Evolutionary conservation across 805 yeast species (phyloP), one percentile per base, ranked within the genome.

Genomic region (Kazachstania viticola): DNA sequence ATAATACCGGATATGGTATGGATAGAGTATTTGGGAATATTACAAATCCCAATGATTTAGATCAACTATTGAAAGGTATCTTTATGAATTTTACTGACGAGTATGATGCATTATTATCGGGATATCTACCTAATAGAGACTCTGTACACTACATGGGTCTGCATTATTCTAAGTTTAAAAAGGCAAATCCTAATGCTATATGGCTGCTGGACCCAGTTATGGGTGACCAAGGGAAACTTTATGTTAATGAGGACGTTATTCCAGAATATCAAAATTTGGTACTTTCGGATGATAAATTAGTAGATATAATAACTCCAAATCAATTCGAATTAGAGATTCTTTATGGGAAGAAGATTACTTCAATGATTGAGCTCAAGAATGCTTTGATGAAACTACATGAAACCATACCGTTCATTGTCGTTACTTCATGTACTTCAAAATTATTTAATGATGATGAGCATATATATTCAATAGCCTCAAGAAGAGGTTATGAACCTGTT

Each of bases 231-330:
- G 82, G 82, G 16, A 65, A 67, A 36, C 41, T 79, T 15, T 79
- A 79, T 42, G 91, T 79, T 3, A 69, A 71, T 32, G 62, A 64
- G 23, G 62, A 61, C 22, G 75, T 71, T 2, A 67, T 80, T 5
- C 78, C 93, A 1, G 68, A 67, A 4, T 76, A 78, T 44, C 61
- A 64, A 43, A 32, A 28, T 13, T 17, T 45, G 11, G 41, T 56
- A 4, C 58, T 75, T 11, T 48, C 77, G 18, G 41, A 51, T 14
- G 42, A 45, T 25, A 72, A 65, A 5, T 46, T 40, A 1, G 79
- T 85, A 7, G 83, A 80, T 42, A 60, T 83, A 7, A 71, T 82
- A 12, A 87, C 96, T 0, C 97, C 97, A 3, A 87, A 87, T 53
- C 93, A 82, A 51, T 88, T 79, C 54, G 97, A 87, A 51, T 66